Percentiles rank a stretch among this genome's conserved stretches.
phyloP scores from a whole-genome alignment of 2,329 filamentous ascomycete species.

The Neoarthrinium moseri region DNA sequence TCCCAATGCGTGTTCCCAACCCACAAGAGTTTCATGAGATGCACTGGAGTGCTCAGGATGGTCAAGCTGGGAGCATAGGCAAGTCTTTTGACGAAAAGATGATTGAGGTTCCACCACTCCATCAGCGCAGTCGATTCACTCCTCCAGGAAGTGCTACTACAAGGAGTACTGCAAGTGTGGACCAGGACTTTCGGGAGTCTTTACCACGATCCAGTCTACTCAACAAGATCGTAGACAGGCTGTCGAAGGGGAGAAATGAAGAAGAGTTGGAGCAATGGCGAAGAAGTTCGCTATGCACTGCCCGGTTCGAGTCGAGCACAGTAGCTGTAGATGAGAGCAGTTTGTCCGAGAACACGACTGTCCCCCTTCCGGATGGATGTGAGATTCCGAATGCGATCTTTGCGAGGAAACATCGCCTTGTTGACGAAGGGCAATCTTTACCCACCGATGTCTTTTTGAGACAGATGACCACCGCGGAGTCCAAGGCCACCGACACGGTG shows the following conservation, averaged over 20 bases:
- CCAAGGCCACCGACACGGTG: constrained; percentile 35
- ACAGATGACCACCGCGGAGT: constrained; percentile 40
- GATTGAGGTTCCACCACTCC: constrained; percentile 18
- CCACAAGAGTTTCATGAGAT: constrained; percentile 39
- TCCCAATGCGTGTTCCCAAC: constrained; percentile 33
- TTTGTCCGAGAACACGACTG: constrained; percentile 10
- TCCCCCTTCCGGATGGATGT: constrained; percentile 32
- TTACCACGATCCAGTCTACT: constrained; percentile 20
- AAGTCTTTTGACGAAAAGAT: constrained; percentile 33
- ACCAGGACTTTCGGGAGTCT: constrained; percentile 18
- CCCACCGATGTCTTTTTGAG: constrained; percentile 30
- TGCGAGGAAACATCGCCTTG: constrained; percentile 39
- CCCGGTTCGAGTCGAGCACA: constrained; percentile 18
- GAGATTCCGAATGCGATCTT: constrained; percentile 43
- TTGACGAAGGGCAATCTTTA: constrained; percentile 29
- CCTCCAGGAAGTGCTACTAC: constrained; percentile 18
- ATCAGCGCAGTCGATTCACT: constrained; percentile 15
- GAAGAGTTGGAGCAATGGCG: constrained; percentile 20
- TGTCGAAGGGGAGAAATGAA: constrained; percentile 17
- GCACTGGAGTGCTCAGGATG: constrained; percentile 34
- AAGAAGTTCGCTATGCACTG: constrained; percentile 24
- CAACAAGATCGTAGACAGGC: constrained; percentile 17
- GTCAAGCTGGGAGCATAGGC: constrained; percentile 27
- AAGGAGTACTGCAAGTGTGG: constrained; percentile 13
- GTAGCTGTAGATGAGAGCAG: constrained; percentile 17